These are phyloP conservation scores for Pyrus betulifolia DNA, from an alignment of 306 rosid genomes.

Conservation along the genomic window DNA sequence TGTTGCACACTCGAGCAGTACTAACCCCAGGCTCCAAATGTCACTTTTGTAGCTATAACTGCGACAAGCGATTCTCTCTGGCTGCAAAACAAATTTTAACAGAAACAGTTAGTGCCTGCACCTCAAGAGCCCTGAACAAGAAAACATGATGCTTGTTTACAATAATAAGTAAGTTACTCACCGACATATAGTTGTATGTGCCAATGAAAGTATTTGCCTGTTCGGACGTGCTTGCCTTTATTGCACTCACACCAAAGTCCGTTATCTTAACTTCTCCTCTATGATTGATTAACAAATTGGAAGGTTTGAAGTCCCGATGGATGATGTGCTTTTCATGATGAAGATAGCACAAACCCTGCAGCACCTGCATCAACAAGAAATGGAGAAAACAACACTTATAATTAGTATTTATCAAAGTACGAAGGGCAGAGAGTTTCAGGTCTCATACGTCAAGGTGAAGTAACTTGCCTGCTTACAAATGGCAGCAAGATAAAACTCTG, in stretches of 20 bases:
- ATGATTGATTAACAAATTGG: slow-evolving; percentile 84
- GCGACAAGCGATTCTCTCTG: slow-evolving; percentile 79
- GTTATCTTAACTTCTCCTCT: slow-evolving; percentile 94
- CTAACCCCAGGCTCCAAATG: slow-evolving; percentile 94
- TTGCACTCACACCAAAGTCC: slow-evolving; percentile 97
- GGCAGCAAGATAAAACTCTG: slow-evolving; percentile 76
- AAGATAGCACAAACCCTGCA: slow-evolving; percentile 81
- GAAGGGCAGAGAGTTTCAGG: not conserved
- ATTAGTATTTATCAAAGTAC: slow-evolving; percentile 3
- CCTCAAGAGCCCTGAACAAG: not conserved
- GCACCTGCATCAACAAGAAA: slow-evolving; percentile 52
- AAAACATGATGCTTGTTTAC: not conserved
- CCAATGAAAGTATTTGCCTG: slow-evolving; percentile 94
- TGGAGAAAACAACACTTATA: slow-evolving; percentile 3
- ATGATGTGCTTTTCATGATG: slow-evolving; percentile 88
- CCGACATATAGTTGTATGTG: slow-evolving; percentile 95
- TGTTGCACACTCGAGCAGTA: slow-evolving; percentile 85
- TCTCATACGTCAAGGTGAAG: not conserved
- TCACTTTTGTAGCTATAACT: slow-evolving; percentile 82
- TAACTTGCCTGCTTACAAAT: slow-evolving; percentile 75
- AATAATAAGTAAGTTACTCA: slow-evolving; percentile 40
- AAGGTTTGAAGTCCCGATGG: slow-evolving; percentile 94
- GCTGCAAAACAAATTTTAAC: slow-evolving; percentile 49
- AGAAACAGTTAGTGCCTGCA: slow-evolving; percentile 5
- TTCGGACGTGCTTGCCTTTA: slow-evolving; percentile 84